Evolutionary conservation across 129 eudicot species (phyloP), one percentile per base, ranked within the genome.

Genomic region (Arctium lappa): DNA sequence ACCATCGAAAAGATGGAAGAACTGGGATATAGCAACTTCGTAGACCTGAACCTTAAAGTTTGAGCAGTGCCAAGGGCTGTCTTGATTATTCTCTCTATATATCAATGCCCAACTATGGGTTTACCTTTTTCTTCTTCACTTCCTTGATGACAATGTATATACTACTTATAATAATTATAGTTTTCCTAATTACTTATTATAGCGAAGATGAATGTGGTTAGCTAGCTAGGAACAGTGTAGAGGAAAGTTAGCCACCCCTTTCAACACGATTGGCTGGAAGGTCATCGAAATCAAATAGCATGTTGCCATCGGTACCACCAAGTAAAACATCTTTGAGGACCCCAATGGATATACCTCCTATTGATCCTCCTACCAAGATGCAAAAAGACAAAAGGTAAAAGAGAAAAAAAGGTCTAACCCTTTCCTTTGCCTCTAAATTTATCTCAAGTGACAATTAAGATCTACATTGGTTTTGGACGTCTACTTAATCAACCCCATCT

Each of bases 301-400:
- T 90, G 39, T 27, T 72, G 53, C 89, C 97, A 34, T 75, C 88
- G 22, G 38, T 89, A 82, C 94, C 97, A 36, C 86, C 88, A 38
- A 85, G 83, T 83, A 90, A 79, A 71, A 84, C 92, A 31, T 83
- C 97, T 6, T 75, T 91, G 83, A 93, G 88, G 83, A 90, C 93
- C 31, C 91, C 97, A 37, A 22, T 85, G 48, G 83, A 92, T 29
- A 79, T 95, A 22, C 27, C 27, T 22, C 27, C 27, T 22, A 22
- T 22, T 22, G 27, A 22, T 22, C 27, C 27, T 22, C 27, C 27
- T 22, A 22, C 27, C 27, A 22, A 22, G 27, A 22, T 22, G 27
- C 27, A 22, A 22, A 22, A 22, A 22, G 27, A 22, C 27, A 22
- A 22, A 22, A 22, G 27, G 27, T 22, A 22, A 22, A 22, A 22